Evolutionary conservation across 768 basidiomycete species (phyloP).

Genomic region (Neoboletus subvelutipes): DNA sequence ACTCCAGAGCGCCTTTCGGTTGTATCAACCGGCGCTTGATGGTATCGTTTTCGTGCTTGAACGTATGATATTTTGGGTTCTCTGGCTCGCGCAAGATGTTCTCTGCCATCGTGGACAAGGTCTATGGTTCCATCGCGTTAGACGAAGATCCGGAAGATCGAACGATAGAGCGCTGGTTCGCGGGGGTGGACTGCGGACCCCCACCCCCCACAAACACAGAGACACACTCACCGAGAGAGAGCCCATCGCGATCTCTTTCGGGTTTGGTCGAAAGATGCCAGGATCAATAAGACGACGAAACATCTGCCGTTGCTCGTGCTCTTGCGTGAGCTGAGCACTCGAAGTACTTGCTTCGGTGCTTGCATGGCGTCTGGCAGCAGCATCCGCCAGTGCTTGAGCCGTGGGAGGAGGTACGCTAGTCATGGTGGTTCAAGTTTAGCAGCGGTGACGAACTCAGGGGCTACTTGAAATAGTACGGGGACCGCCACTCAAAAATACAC

Average conservation of each 20-base stretch:
- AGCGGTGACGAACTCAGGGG: slow-evolving; percentile 15
- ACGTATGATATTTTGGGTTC: slow-evolving; percentile 67
- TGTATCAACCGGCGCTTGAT: slow-evolving; percentile 70
- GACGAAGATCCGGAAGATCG: background rate
- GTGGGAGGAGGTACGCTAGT: slow-evolving; percentile 10
- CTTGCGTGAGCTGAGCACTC: slow-evolving; percentile 30
- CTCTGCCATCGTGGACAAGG: slow-evolving; percentile 63
- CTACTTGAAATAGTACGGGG: background rate
- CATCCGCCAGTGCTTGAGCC: slow-evolving; percentile 28
- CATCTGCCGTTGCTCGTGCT: slow-evolving; percentile 66
- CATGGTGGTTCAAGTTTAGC: slow-evolving; percentile 12
- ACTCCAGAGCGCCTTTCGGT: slow-evolving; percentile 72
- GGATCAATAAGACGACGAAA: slow-evolving; percentile 80
- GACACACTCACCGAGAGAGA: slow-evolving; percentile 55
- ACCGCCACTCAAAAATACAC: background rate
- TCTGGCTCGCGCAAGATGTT: slow-evolving; percentile 74
- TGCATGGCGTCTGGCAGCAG: slow-evolving; percentile 26
- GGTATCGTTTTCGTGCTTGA: slow-evolving; percentile 71
- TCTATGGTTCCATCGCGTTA: slow-evolving; percentile 33
- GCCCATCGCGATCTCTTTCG: slow-evolving; percentile 55
- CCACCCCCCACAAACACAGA: background rate
- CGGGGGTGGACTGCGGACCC: background rate
- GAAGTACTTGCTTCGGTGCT: background rate
- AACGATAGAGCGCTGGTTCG: background rate
- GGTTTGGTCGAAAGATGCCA: slow-evolving; percentile 71